Evolutionary conservation across 148 eudicot species (phyloP).

Genomic region (Fagopyrum homotropicum): DNA sequence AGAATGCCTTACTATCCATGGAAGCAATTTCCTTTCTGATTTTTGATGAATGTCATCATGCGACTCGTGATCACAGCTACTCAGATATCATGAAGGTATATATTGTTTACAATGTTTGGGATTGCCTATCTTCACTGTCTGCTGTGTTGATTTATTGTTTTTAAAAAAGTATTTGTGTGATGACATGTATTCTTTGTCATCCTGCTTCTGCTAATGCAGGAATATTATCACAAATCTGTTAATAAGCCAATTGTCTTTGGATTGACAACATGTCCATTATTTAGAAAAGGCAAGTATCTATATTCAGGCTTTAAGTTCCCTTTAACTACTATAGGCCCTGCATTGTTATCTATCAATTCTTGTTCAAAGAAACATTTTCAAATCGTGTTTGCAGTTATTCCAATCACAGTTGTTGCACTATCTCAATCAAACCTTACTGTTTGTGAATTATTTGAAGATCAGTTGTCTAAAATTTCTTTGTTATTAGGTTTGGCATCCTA

Average conservation of each 20-base stretch:
- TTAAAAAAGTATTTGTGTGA: neutral
- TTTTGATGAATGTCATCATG: conserved; percentile 59
- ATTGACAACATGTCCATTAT: conserved; percentile 57
- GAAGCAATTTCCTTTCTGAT: conserved; percentile 37
- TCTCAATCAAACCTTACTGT: neutral
- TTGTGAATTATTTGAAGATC: neutral
- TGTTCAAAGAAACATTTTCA: neutral
- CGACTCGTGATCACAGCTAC: conserved; percentile 54
- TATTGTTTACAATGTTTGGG: neutral
- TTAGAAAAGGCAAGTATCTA: conserved; percentile 37
- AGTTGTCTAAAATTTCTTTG: neutral
- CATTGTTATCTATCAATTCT: neutral
- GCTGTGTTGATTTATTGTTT: neutral
- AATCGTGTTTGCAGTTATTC: neutral
- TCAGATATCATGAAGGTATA: conserved; percentile 53
- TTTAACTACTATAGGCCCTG: neutral
- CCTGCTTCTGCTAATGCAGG: conserved; percentile 30
- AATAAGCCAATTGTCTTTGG: conserved; percentile 56
- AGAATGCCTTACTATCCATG: conserved; percentile 41
- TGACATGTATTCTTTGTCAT: neutral
- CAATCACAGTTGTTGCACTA: neutral
- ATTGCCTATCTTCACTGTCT: neutral
- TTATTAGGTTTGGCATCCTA: conserved; percentile 38
- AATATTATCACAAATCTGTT: conserved; percentile 43
- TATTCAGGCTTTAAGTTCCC: neutral